Evolutionary conservation across 768 basidiomycete species (phyloP), one percentile per base, ranked within the genome.

Genomic region (Phylloporus sp.): DNA sequence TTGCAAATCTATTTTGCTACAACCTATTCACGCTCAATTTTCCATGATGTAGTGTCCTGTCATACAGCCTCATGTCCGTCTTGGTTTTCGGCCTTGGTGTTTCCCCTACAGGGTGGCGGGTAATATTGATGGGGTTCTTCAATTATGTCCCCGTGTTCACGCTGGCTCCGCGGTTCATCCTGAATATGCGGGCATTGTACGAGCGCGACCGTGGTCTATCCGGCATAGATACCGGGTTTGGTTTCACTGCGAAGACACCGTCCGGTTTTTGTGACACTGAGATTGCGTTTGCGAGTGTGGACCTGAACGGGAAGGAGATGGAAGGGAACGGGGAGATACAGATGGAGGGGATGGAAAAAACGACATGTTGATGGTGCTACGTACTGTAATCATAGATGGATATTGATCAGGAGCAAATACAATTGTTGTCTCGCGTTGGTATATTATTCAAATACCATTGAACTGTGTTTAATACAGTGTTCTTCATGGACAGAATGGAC

Each of bases 151-250:
- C 46, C 10, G 6, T 42, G 14, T 24, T 15, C 22, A 23, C 35
- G 21, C 34, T 49, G 5, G 4, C 20, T 21, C 48, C 43, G 1
- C 48, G 40, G 28, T 48, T 51, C 31, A 34, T 51, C 23, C 8
- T 49, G 18, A 40, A 10, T 23, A 26, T 52, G 5, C 50, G 46
- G 20, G 36, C 35, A 9, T 15, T 48, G 21, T 42, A 41, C 10
- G 38, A 32, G 10, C 36, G 15, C 5, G 35, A 31, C 13, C 1
- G 4, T 18, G 17, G 15, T 1, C n/a, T n/a, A n/a, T 13, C 9
- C 14, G 42, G 36, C 13, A 36, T 51, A 6, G 44, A 51, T 23
- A 21, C 10, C 20, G 44, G 35, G 15, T 51, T 53, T 6, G 41
- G 48, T 21, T 33, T 48, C 14, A 18, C 46, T n/a, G n/a, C n/a